These are phyloP conservation scores for Chrysanthemum seticuspe DNA, from an alignment of 129 eudicot species.

Conservation along the genomic window DNA sequence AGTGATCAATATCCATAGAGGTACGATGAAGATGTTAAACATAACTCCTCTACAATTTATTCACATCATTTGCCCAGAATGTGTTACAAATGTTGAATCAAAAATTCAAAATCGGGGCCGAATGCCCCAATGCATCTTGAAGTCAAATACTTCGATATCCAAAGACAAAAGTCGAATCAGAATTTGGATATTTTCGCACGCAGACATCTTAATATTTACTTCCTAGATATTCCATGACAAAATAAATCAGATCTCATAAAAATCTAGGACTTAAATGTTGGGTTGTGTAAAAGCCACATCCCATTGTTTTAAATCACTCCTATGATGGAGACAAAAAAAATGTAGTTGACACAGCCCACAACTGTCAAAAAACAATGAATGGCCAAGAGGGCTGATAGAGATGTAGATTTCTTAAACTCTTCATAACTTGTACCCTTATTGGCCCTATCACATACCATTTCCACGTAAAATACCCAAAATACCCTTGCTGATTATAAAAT, in stretches of 20 bases:
- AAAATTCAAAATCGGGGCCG: no score
- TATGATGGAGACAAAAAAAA: conserved; percentile 15
- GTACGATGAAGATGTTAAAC: no score
- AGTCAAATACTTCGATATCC: background rate
- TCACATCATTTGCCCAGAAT: no score
- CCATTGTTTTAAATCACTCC: conserved; percentile 28
- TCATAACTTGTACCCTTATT: background rate
- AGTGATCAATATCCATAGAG: no score
- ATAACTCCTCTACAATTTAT: no score
- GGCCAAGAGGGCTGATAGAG: conserved; percentile 27
- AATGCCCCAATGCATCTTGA: background rate
- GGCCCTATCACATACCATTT: conserved; percentile 9
- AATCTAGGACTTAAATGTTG: conserved; percentile 29
- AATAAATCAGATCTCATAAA: background rate
- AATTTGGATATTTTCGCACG: conserved; percentile 19
- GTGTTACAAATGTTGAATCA: no score
- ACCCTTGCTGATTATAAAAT: background rate
- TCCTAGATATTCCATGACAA: background rate
- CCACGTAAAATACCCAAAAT: conserved; percentile 14
- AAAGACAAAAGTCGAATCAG: conserved; percentile 3
- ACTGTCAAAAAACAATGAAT: conserved; percentile 26
- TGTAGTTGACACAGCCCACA: conserved; percentile 22
- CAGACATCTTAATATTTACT: background rate
- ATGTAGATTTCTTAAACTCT: conserved; percentile 25
- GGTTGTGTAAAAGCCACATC: conserved; percentile 43